Evolutionary conservation across 805 yeast species (phyloP).

Genomic region (Jamesozyma piceae): DNA sequence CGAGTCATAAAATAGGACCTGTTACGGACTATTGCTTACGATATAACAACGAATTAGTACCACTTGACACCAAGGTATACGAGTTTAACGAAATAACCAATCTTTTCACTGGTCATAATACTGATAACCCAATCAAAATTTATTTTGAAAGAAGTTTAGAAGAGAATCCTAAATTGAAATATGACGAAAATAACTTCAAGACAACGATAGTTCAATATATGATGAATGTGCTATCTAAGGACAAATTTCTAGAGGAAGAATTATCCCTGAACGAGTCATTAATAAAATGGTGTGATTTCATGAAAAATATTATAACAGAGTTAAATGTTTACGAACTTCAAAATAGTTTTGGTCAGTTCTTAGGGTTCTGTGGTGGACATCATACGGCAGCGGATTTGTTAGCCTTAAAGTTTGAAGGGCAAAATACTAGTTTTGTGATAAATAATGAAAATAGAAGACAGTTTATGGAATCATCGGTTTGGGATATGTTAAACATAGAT

Average conservation of each 20-base stretch:
- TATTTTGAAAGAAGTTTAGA: background rate
- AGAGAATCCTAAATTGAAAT: background rate
- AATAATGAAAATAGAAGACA: conserved; percentile 8
- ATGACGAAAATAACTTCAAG: background rate
- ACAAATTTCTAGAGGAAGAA: background rate
- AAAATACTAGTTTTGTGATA: conserved; percentile 8
- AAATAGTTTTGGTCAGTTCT: background rate
- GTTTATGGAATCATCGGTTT: conserved; percentile 17
- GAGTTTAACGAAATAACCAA: background rate
- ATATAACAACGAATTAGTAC: background rate
- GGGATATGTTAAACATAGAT: conserved; percentile 29
- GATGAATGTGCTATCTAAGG: background rate
- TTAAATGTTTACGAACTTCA: background rate
- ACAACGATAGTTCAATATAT: background rate
- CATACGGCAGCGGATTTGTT: conserved; percentile 15
- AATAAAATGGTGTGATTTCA: background rate
- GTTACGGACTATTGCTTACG: background rate
- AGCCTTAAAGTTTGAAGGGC: conserved; percentile 20
- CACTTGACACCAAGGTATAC: background rate
- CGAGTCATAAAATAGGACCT: background rate
- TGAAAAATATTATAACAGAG: background rate
- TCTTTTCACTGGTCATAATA: too few relatives aligned
- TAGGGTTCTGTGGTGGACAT: background rate
- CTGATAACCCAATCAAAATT: background rate
- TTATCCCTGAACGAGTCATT: background rate